Percentiles rank a stretch among this genome's conserved stretches.
Conservation (phyloP, 345 rosid genomes). For the Combretum micranthum region DNA sequence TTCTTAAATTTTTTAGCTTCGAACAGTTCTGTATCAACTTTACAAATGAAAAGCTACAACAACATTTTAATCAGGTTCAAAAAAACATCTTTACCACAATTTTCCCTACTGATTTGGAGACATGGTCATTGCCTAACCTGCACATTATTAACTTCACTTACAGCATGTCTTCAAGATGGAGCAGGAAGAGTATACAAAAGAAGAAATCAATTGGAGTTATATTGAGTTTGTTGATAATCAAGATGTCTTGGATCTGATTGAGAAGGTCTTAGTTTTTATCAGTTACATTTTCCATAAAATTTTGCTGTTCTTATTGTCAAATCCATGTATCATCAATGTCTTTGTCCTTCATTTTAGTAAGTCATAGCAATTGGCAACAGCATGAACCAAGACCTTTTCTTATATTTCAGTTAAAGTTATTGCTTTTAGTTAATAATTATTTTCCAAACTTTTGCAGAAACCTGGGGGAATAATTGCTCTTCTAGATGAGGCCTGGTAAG, state of each 20-base stretch:
- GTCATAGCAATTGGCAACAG: no score
- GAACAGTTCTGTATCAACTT: constrained; percentile 99
- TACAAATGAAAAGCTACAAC: constrained; percentile 97
- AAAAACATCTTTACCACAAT: neutral
- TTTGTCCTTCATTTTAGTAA: no score
- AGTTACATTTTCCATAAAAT: no score
- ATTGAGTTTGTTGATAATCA: constrained; percentile 99
- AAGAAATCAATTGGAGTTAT: constrained; percentile 99
- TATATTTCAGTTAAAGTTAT: no score
- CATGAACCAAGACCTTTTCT: no score
- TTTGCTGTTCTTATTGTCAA: no score
- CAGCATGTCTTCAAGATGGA: constrained; percentile 99
- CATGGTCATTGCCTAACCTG: constrained; percentile 12
- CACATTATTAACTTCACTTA: constrained; percentile 16
- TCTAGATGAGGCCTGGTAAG: constrained; percentile 98
- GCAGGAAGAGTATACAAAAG: constrained; percentile 97
- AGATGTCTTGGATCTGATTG: constrained; percentile 96
- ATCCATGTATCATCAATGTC: no score
- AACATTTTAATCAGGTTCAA: constrained; percentile 93
- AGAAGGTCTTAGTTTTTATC: constrained; percentile 49
- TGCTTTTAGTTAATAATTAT: no score
- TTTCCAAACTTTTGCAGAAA: constrained; percentile 41
- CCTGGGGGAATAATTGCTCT: constrained; percentile 99
- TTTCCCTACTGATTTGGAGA: no score
- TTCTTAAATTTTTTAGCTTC: constrained; percentile 40